Percentiles rank a stretch among this genome's conserved stretches.
Conservation (phyloP, 345 rosid species). For the Sonneratia alba region DNA sequence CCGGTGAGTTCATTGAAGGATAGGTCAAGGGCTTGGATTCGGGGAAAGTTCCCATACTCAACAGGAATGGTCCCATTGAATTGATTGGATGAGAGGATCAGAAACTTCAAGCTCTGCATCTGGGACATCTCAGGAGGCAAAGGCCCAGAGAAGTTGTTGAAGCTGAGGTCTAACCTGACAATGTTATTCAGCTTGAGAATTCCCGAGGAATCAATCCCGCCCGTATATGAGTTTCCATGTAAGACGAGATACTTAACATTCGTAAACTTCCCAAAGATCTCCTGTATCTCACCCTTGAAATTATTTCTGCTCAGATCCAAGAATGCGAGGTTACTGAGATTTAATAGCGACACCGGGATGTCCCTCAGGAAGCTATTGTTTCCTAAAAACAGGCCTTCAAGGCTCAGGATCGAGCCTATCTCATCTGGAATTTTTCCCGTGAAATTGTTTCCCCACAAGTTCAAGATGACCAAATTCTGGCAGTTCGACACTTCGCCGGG, state of each 20-base stretch:
- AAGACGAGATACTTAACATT: slow-evolving; percentile 49
- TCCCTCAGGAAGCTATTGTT: slow-evolving; percentile 41
- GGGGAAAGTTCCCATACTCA: slow-evolving; percentile 51
- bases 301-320: slow-evolving; percentile 66
- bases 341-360: slow-evolving; percentile 59
- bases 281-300: slow-evolving; percentile 59
- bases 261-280: slow-evolving; percentile 57
- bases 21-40: slow-evolving; percentile 76
- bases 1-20: slow-evolving; percentile 68
- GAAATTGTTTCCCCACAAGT: slow-evolving; percentile 62
- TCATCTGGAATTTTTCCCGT: slow-evolving; percentile 45
- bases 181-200: slow-evolving; percentile 48
- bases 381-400: slow-evolving; percentile 60
- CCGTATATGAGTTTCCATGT: slow-evolving; percentile 47
- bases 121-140: slow-evolving; percentile 51
- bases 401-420: slow-evolving; percentile 53
- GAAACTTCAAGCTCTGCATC: slow-evolving; percentile 48
- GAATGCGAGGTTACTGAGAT: slow-evolving; percentile 40
- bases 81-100: slow-evolving; percentile 53
- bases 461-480: slow-evolving; percentile 33
- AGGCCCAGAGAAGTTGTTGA: slow-evolving; percentile 58
- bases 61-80: slow-evolving; percentile 59
- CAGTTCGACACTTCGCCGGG: slow-evolving; percentile 55
- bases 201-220: slow-evolving; percentile 61
- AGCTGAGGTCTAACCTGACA: slow-evolving; percentile 61